Conservation (phyloP, 495 filamentous ascomycete species). For the Tuber borchii region DNA sequence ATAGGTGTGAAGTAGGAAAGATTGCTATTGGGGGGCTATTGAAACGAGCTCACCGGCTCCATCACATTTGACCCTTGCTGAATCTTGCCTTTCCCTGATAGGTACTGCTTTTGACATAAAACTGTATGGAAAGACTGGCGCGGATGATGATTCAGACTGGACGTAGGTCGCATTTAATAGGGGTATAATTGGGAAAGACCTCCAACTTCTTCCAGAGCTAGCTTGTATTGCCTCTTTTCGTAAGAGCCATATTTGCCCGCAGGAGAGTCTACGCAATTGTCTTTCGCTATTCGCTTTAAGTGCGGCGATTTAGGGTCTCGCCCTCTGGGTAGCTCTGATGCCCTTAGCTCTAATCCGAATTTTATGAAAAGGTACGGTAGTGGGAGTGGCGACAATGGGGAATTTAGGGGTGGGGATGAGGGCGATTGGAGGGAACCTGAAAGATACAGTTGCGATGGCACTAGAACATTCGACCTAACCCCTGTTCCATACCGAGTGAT, state of each 20-base stretch:
- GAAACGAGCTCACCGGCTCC: not conserved
- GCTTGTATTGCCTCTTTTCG: not conserved
- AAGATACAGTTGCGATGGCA: not conserved
- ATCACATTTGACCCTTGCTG: not conserved
- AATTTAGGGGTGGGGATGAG: not conserved
- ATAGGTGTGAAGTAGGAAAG: not conserved
- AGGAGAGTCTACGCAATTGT: not conserved
- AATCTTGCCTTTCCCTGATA: too few relatives aligned
- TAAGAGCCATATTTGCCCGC: not conserved
- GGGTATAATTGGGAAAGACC: not conserved
- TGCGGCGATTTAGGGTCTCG: too few relatives aligned
- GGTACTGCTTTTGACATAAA: rapidly evolving
- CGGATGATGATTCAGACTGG: not conserved
- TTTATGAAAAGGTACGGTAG: not conserved
- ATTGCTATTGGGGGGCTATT: not conserved
- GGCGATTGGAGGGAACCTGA: not conserved
- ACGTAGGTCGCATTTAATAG: not conserved
- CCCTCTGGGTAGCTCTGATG: rapidly evolving
- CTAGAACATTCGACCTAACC: rapidly evolving
- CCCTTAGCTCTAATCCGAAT: not conserved
- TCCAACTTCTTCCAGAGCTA: not conserved
- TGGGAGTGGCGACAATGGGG: not conserved
- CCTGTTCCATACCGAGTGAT: not conserved
- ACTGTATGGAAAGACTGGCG: too few relatives aligned
- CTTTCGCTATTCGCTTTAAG: not conserved